phyloP scores from a whole-genome alignment of 371 early-diverging fungal species.

The Smittium culicis region DNA sequence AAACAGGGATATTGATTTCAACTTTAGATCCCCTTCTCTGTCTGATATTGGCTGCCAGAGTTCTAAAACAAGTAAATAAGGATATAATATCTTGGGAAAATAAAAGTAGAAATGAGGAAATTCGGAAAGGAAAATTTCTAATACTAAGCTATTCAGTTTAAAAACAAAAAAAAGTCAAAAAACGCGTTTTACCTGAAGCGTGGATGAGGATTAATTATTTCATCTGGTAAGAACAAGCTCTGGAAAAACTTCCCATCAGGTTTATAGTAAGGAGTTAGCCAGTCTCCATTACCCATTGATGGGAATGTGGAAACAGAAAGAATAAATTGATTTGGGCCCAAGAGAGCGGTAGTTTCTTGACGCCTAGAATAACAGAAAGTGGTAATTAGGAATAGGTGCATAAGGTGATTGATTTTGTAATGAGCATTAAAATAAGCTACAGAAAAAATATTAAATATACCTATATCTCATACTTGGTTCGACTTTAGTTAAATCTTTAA shows the following conservation, averaged over 20 bases:
- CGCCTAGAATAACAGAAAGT: conserved; percentile 37
- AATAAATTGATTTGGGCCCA: conserved; percentile 57
- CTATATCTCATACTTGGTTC: conserved; percentile 68
- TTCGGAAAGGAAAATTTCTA: too few relatives aligned
- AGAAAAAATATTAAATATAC: conserved; percentile 8
- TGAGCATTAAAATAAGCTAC: not conserved
- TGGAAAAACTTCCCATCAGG: conserved; percentile 51
- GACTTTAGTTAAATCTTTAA: conserved; percentile 65
- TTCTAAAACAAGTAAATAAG: too few relatives aligned
- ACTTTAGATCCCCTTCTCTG: conserved; percentile 85
- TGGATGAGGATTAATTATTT: conserved; percentile 87
- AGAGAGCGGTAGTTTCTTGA: conserved; percentile 42
- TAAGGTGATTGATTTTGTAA: not conserved
- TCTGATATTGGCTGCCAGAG: conserved; percentile 87
- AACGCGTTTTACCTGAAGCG: conserved; percentile 59
- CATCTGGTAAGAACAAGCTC: conserved; percentile 86
- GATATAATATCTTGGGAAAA: too few relatives aligned
- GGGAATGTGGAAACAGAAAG: conserved; percentile 82
- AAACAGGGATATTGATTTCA: conserved; percentile 38
- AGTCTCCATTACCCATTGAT: conserved; percentile 69
- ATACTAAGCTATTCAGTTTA: too few relatives aligned
- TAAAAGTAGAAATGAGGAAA: too few relatives aligned
- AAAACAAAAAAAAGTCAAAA: not conserved
- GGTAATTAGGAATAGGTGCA: not conserved
- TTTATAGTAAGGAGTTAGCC: conserved; percentile 52